Base-by-base conservation (phyloP, 495 filamentous ascomycete species). In the Aspergillus egyptiacus region DNA sequence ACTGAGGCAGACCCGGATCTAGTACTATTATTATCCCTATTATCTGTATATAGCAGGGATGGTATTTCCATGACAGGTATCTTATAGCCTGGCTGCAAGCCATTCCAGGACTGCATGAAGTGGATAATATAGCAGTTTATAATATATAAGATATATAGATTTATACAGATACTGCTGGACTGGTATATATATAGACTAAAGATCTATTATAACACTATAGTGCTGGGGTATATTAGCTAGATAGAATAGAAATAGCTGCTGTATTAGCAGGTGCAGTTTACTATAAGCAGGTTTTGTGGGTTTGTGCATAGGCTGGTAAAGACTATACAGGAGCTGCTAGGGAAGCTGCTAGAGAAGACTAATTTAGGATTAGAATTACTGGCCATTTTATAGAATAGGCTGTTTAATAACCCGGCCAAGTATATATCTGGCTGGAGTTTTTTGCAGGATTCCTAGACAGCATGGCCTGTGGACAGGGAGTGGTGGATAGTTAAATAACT, bases 111-210 rank as follows among this genome's bases (percentile, higher is more conserved):
- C n/a, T n/a, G n/a, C n/a, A n/a, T n/a, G n/a, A n/a, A n/a, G n/a
- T n/a, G n/a, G n/a, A n/a, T n/a, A n/a, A n/a, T n/a, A n/a, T n/a
- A n/a, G n/a, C n/a, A n/a, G n/a, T n/a, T n/a, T n/a, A n/a, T n/a
- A n/a, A n/a, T n/a, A n/a, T n/a, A n/a, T n/a, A n/a, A n/a, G n/a
- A n/a, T n/a, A n/a, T n/a, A n/a, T n/a, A n/a, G n/a, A n/a, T n/a
- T n/a, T n/a, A n/a, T n/a, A n/a, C n/a, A n/a, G n/a, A n/a, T n/a
- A n/a, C n/a, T 64, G 14, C 52, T 66, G 5, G 38, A 65, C 54
- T 59, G 58, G 40, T 52, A 46, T 0, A 65, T 31, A 24, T 68
- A 66, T 47, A 25, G 60, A 14, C 46, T 64, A 14, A 64, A 64
- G 54, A 57, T 68, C 34, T 32, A 63, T 55, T 66, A 62, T 40